Conservation (phyloP, 495 filamentous ascomycete genomes). For the Hypoxylon rickii region DNA sequence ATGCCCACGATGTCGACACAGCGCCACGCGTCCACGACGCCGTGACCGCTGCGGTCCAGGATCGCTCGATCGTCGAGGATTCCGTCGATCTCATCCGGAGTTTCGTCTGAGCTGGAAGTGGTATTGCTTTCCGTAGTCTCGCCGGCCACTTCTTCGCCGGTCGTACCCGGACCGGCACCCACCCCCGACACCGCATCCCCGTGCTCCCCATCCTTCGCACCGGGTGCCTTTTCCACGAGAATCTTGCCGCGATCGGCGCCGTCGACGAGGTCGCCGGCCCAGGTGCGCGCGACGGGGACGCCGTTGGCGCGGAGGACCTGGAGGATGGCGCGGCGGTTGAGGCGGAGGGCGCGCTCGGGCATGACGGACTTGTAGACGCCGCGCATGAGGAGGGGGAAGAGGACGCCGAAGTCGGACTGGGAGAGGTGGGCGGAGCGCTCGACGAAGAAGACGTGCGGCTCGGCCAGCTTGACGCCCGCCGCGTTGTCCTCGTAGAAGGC, state of each 20-base stretch:
- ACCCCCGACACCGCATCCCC: background rate
- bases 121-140: no score
- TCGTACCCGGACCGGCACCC: conserved; percentile 6
- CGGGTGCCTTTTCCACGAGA: background rate
- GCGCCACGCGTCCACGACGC: conserved; percentile 36
- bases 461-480: conserved; percentile 27
- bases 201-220: background rate
- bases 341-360: conserved; percentile 62
- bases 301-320: conserved; percentile 61
- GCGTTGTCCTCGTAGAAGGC: conserved; percentile 34
- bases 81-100: conserved; percentile 18
- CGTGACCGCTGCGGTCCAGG: conserved; percentile 39
- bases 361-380: conserved; percentile 61
- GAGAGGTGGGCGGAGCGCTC: conserved; percentile 66
- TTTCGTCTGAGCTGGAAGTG: no score
- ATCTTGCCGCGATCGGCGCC: conserved; percentile 30
- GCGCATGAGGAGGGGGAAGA: conserved; percentile 71
- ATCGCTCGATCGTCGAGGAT: conserved; percentile 45
- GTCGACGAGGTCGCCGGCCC: conserved; percentile 52
- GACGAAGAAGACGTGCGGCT: conserved; percentile 67
- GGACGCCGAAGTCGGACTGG: conserved; percentile 77
- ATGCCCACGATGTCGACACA: conserved; percentile 53
- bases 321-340: conserved; percentile 67
- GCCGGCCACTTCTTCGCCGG: no score
- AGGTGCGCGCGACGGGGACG: conserved; percentile 57